Evolutionary conservation across 768 basidiomycete species (phyloP).

Genomic region (Xerocomellus chrysenteron): DNA sequence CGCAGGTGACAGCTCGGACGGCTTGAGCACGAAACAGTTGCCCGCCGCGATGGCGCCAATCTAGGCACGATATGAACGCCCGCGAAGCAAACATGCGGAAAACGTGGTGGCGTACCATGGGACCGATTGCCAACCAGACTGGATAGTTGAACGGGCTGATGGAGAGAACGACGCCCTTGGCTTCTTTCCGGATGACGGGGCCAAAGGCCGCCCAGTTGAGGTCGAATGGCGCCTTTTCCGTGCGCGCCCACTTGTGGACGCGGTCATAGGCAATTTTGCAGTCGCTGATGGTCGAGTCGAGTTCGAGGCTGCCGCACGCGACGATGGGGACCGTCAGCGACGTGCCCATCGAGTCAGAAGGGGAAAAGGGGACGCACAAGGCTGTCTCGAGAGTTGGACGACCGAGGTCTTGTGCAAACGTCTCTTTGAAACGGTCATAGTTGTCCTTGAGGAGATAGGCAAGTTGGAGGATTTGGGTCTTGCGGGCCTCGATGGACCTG

Average conservation of each 20-base stretch:
- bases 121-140: slow-evolving; percentile 54
- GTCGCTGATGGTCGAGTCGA: slow-evolving; percentile 54
- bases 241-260: slow-evolving; percentile 74
- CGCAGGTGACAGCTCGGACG: slow-evolving; percentile 66
- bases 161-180: slow-evolving; percentile 73
- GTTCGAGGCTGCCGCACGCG: slow-evolving; percentile 54
- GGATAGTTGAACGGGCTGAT: slow-evolving; percentile 80
- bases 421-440: slow-evolving; percentile 51
- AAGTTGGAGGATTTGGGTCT: slow-evolving; percentile 73
- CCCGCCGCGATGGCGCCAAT: slow-evolving; percentile 80
- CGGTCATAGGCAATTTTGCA: slow-evolving; percentile 53
- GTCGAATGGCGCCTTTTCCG: slow-evolving; percentile 55
- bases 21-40: slow-evolving; percentile 69
- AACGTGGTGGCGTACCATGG: slow-evolving; percentile 44
- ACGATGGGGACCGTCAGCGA: neutral
- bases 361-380: slow-evolving; percentile 41
- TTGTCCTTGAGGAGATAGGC: slow-evolving; percentile 78
- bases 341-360: neutral
- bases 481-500: slow-evolving; percentile 64
- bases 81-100: neutral
- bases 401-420: slow-evolving; percentile 62
- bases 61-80: slow-evolving; percentile 23
- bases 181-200: slow-evolving; percentile 67
- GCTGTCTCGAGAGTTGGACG: slow-evolving; percentile 58
- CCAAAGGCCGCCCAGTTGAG: slow-evolving; percentile 57